Evolutionary conservation across 1,139 yeast genomes (phyloP), one percentile per base, ranked within the genome.

Genomic region (Sugiyamaella neomexicana): DNA sequence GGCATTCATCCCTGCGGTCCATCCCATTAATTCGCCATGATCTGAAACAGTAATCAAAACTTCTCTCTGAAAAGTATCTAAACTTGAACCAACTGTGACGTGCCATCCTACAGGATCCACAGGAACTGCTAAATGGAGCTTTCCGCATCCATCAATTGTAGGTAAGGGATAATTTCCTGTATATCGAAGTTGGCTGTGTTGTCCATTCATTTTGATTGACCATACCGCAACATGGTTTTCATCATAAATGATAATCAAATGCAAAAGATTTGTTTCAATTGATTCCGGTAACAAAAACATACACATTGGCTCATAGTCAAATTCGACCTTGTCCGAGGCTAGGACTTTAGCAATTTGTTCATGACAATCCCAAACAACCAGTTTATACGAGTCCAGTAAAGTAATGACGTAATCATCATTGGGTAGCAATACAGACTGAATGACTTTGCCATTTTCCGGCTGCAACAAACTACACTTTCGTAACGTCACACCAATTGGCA

Each of bases 81-180:
- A 72, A 56, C 67, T 69, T 57, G 62, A 73, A 69, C 46, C 77
- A 63, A 66, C 61, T 1, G 71, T 68, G 4, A 71, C 70, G 4
- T 60, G 70, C 77, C 79, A 77, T 15, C 86, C 86, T 3, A 82
- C 86, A 0, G 88, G 86, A 64, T 89, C 93, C 16, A 88, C 82
- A 0, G 82, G 75, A 1, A 85, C 77, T 6, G 86, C 80, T 20
- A 73, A 68, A 58, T 77, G 77, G 2, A 84, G 69, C 0, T 67
- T 67, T 3, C 34, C 34, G 34, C 34, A 29, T 7, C 58, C 58
- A 6, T 60, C 63, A 25, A 12, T 8, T 2, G 56, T 46, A 5
- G 69, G 70, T 20, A 66, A 56, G n/a, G 54, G 57, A 52, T 50
- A 66, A 52, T 44, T 58, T 32, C 71, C 72, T 57, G 25, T 60